Conservation (phyloP, 306 rosid species). For the Styphnolobium japonicum region DNA sequence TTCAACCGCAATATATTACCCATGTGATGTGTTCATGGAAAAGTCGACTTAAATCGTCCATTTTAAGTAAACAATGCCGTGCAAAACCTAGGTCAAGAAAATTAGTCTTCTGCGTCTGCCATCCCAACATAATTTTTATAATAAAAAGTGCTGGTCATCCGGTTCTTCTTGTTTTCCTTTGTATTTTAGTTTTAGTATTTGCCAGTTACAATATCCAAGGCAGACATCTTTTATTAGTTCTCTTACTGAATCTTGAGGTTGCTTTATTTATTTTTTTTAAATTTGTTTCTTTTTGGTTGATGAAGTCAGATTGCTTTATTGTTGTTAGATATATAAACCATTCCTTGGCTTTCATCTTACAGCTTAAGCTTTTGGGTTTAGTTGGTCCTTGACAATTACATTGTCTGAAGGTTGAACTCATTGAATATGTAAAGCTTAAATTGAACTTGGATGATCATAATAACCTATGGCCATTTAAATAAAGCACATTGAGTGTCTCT, state of each 20-base stretch:
- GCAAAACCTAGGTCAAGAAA: background rate
- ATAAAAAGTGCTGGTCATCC: background rate
- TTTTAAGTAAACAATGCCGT: background rate
- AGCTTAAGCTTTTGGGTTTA: no score
- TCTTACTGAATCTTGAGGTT: background rate
- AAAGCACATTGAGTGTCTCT: no score
- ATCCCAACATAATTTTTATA: background rate
- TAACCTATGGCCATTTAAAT: background rate
- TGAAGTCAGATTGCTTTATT: background rate
- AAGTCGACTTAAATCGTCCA: background rate
- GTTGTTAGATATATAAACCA: no score
- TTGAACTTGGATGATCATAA: background rate
- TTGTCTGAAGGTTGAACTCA: background rate
- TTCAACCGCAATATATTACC: background rate
- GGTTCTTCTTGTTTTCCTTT: background rate
- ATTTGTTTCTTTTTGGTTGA: background rate
- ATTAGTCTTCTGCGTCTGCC: background rate
- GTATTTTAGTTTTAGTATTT: background rate
- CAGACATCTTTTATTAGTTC: slow-evolving; percentile 8
- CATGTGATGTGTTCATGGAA: background rate
- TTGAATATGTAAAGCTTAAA: background rate
- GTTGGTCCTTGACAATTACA: background rate
- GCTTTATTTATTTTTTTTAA: background rate
- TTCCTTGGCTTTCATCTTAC: no score
- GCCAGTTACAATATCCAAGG: background rate